Base-by-base conservation (phyloP, 305 asterid species). In the Fraxinus dipetala region DNA sequence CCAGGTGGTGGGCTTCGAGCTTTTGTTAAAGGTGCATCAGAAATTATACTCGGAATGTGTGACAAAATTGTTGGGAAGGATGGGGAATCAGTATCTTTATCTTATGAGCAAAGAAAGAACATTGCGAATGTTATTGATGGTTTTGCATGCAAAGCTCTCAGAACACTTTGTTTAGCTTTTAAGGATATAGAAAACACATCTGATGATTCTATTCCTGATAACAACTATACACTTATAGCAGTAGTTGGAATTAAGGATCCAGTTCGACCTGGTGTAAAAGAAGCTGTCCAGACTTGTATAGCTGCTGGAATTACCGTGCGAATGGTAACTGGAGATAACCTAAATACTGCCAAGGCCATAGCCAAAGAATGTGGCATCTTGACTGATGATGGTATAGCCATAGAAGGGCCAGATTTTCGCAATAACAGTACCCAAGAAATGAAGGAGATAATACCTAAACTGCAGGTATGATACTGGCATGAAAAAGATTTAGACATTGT, bases 321-420 rank as follows among this genome's bases (percentile, higher is more conserved):
- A 74, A 94, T 94, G 98, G 96, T 92, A 5, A 94, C 98, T 8
- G 98, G 98, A 9, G 98, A 94, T 86, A 92, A 94, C 82, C 90
- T 94, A 26, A 85, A 89, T 65, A 93, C 98, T 70, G 98, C 98
- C 14, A 91, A 89, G 81, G 95, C 98, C 76, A 92, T 93, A 75
- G 98, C 98, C 45, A 88, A 45, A 87, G 98, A 92, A 86, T 91
- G 98, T 69, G 98, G 98, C 34, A 94, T 94, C 84, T 77, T 92
- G 82, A 92, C 91, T 31, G 87, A 85, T 72, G 95, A 90, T 80
- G 97, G 97, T 78, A 56, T 91, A 26, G 95, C 97, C 63, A 86
- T 94, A 1, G 97, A 94, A 87, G 98, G 98, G 7, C 84, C 90
- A 9, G 95, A 89, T 35, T 90, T 94, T 77, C 89, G 96, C 0